Percentiles rank a stretch among this genome's conserved stretches.
Evolutionary conservation across 805 yeast species (phyloP).

Genomic region (Kodamaea hsintzibuensis): DNA sequence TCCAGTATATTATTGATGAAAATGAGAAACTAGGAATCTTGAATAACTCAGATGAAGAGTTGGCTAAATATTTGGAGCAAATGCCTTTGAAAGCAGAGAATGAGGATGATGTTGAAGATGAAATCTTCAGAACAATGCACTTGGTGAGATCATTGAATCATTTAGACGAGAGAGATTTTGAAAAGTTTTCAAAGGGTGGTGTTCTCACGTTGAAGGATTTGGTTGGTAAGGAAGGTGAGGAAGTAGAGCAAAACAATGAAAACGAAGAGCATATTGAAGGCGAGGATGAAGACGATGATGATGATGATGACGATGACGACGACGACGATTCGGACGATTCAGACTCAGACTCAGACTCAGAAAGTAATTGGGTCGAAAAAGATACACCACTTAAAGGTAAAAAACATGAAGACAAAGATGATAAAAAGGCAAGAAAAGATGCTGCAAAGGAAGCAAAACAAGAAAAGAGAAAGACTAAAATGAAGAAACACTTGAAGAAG

Average conservation of each 20-base stretch:
- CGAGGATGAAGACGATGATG: conserved; percentile 31
- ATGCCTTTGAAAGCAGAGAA: conserved; percentile 60
- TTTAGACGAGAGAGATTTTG: conserved; percentile 87
- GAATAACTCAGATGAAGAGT: conserved; percentile 43
- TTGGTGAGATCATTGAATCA: conserved; percentile 78
- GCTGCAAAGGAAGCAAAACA: conserved; percentile 74
- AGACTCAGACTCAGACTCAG: conserved; percentile 30
- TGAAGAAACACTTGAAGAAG: conserved; percentile 82
- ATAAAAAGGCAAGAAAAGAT: conserved; percentile 71
- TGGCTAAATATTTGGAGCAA: conserved; percentile 44
- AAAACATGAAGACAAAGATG: conserved; percentile 75
- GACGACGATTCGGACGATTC: conserved; percentile 24
- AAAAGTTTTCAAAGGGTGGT: conserved; percentile 74
- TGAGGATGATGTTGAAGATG: conserved; percentile 68
- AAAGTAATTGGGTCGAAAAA: conserved; percentile 44
- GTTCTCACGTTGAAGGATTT: conserved; percentile 73
- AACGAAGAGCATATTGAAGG: conserved; percentile 24
- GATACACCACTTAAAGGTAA: conserved; percentile 59
- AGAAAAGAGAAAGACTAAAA: conserved; percentile 77
- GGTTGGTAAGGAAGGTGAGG: conserved; percentile 29
- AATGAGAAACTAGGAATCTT: conserved; percentile 36
- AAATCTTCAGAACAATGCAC: conserved; percentile 79
- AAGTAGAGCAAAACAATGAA: conserved; percentile 24
- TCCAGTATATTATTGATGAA: conserved; percentile 68
- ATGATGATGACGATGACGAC: conserved; percentile 29